Evolutionary conservation across 1,284 basidiomycete genomes (phyloP), one percentile per base, ranked within the genome.

Genomic region (Apiotrichum gamsii): DNA sequence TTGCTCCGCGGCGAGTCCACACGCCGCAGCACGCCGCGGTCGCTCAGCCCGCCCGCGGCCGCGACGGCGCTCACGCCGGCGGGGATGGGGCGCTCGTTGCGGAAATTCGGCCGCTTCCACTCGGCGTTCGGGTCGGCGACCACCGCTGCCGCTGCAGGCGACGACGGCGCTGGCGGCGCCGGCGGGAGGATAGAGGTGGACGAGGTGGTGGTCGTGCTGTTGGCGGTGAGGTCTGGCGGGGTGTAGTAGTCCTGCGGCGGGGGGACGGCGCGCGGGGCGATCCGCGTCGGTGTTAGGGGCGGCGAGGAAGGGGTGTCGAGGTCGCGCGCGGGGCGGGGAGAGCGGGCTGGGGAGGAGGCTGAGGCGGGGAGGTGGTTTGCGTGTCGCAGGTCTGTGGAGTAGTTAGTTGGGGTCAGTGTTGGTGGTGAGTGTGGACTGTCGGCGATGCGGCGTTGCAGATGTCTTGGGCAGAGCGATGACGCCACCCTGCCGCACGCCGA

Each of bases 371-470:
- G 39, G 35, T 51, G 52, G 49, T 63, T 63, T 11, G 57, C 64
- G 21, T 65, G 61, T 5, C 69, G 61, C 4, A 72, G 62, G 47
- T 70, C 70, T 69, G 48, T 9, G 2, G 42, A 28, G 25, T 28
- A n/a, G n/a, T n/a, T n/a, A n/a, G n/a, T n/a, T n/a, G n/a, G n/a
- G n/a, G n/a, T n/a, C n/a, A n/a, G n/a, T n/a, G n/a, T n/a, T n/a
- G n/a, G n/a, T n/a, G n/a, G n/a, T n/a, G n/a, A n/a, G n/a, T n/a
- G n/a, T n/a, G n/a, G n/a, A n/a, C n/a, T n/a, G n/a, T n/a, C n/a
- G n/a, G n/a, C n/a, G n/a, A n/a, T n/a, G n/a, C n/a, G n/a, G n/a
- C n/a, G n/a, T n/a, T n/a, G n/a, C n/a, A n/a, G n/a, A n/a, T n/a
- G n/a, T n/a, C n/a, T n/a, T n/a, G n/a, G n/a, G n/a, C n/a, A n/a